A percentile compares a stretch with the other conserved stretches of the same genome.
These are phyloP conservation scores for Wickerhamiella musiphila DNA, from an alignment of 805 yeast species.

Conservation along the genomic window DNA sequence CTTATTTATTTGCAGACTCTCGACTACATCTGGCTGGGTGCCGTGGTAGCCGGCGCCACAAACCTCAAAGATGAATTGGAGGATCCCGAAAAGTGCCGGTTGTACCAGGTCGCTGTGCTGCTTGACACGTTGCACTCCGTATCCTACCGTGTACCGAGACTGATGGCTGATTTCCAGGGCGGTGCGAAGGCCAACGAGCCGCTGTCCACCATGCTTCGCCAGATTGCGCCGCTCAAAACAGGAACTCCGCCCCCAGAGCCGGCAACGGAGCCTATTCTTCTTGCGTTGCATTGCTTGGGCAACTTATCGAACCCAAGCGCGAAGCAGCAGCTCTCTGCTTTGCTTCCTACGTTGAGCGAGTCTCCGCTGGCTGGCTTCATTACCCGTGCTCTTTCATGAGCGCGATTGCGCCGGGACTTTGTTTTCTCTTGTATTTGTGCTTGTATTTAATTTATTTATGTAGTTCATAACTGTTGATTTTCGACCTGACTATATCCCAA, in stretches of 20 bases:
- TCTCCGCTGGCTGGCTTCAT: conserved; percentile 4
- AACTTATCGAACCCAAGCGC: not conserved
- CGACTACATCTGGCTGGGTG: conserved; percentile 22
- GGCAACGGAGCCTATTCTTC: not conserved
- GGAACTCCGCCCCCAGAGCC: conserved; percentile 2
- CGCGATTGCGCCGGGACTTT: conserved; percentile 3
- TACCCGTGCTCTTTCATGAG: conserved; percentile 2
- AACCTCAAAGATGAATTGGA: conserved; percentile 3
- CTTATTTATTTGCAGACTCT: conserved; percentile 20
- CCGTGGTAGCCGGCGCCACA: conserved; percentile 19
- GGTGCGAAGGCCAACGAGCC: conserved; percentile 4
- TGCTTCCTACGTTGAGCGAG: conserved; percentile 3
- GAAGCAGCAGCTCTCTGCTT: not conserved
- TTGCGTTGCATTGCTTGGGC: conserved; percentile 1
- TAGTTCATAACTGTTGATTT: no score
- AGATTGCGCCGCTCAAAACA: conserved; percentile 2
- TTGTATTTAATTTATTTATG: no score
- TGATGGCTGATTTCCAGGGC: conserved; percentile 3
- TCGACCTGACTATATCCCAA: no score
- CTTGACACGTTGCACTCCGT: conserved; percentile 8
- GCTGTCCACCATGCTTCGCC: conserved; percentile 4
- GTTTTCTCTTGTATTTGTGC: no score
- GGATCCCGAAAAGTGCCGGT: conserved; percentile 7
- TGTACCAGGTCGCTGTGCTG: conserved; percentile 10
- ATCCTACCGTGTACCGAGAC: conserved; percentile 3